Evolutionary conservation across 257 asterid species (phyloP).

Genomic region (Solanum pimpinellifolium): DNA sequence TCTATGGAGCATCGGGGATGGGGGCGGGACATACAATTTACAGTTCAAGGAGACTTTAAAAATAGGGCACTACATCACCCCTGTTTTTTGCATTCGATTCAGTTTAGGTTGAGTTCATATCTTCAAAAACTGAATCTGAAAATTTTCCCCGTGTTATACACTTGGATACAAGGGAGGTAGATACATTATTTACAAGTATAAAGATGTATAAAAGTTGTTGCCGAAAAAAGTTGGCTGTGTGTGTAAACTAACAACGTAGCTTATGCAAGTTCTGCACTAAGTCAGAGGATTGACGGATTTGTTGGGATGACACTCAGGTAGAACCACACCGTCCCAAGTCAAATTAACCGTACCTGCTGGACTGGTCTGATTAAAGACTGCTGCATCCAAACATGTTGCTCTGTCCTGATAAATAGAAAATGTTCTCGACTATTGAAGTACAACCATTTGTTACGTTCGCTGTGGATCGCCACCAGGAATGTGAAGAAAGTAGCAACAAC

Average conservation of each 20-base stretch:
- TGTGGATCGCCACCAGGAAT: neutral
- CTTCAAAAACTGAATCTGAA: too few relatives aligned
- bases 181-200: neutral
- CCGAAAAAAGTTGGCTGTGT: neutral
- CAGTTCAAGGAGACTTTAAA: neutral
- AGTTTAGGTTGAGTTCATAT: neutral
- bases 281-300: constrained; percentile 1
- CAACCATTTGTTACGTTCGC: neutral
- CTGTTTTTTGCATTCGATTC: neutral
- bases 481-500: neutral
- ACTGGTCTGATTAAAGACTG: neutral
- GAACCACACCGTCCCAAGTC: neutral
- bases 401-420: constrained; percentile 2
- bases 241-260: neutral
- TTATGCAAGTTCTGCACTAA: neutral
- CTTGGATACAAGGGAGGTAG: neutral
- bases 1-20: neutral
- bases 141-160: neutral
- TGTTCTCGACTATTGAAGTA: neutral
- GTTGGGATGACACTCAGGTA: constrained; percentile 3
- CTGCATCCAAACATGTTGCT: constrained; percentile 10
- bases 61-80: neutral
- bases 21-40: neutral
- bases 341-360: neutral
- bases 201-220: too few relatives aligned